phyloP scores from a whole-genome alignment of 768 basidiomycete species.

The Strobilomyces confusus region DNA sequence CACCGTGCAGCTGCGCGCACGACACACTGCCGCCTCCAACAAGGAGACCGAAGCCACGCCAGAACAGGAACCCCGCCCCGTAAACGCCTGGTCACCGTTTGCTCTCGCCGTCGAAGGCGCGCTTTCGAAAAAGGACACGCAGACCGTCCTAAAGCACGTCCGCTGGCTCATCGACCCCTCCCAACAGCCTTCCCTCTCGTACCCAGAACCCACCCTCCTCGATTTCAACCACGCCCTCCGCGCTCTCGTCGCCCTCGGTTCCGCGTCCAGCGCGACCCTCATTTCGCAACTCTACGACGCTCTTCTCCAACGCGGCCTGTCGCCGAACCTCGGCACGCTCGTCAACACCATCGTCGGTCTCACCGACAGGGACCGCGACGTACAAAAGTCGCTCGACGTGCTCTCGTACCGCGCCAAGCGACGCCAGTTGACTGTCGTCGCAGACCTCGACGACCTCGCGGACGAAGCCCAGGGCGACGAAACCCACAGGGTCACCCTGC shows the following conservation, averaged over 20 bases:
- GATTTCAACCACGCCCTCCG: slow-evolving; percentile 63
- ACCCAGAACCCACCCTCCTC: slow-evolving; percentile 35
- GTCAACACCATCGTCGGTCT: slow-evolving; percentile 56
- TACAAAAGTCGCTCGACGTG: slow-evolving; percentile 41
- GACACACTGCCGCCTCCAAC: slow-evolving; percentile 42
- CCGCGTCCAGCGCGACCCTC: slow-evolving; percentile 45
- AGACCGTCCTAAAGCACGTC: slow-evolving; percentile 13
- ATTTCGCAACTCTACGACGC: slow-evolving; percentile 69
- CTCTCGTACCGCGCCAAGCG: slow-evolving; percentile 43
- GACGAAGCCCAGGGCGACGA: slow-evolving; percentile 20
- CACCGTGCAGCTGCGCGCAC: slow-evolving; percentile 57
- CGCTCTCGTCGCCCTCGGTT: slow-evolving; percentile 40
- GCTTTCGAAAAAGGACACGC: slow-evolving; percentile 6
- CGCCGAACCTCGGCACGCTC: slow-evolving; percentile 65
- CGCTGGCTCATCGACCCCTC: slow-evolving; percentile 33
- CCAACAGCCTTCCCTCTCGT: slow-evolving; percentile 26
- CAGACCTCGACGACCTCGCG: neutral
- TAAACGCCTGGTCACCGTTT: slow-evolving; percentile 21
- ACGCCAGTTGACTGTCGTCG: slow-evolving; percentile 11
- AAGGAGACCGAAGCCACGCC: slow-evolving; percentile 13
- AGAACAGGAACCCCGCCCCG: slow-evolving; percentile 25
- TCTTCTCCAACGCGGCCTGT: slow-evolving; percentile 57
- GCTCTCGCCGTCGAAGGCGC: slow-evolving; percentile 18
- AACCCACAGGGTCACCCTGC: slow-evolving; percentile 41
- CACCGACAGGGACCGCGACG: slow-evolving; percentile 63